A percentile compares a stretch with the other conserved stretches of the same genome.
Conservation (phyloP, 1,284 basidiomycete genomes). For the Leccinum fuscescens region DNA sequence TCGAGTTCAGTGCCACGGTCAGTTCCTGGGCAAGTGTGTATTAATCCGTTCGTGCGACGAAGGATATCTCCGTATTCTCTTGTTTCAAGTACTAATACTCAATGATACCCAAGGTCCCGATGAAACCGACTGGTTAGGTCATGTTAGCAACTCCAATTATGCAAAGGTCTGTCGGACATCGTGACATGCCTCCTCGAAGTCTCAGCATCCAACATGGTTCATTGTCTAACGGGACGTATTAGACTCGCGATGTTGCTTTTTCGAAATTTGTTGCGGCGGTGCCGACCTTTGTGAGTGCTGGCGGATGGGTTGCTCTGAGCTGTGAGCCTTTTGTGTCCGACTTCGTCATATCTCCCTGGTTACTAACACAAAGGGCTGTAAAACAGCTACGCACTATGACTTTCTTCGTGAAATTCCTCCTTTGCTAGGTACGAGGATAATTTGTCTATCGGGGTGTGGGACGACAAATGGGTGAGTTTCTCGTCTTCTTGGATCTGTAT, state of each 20-base stretch:
- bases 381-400: slow-evolving; percentile 64
- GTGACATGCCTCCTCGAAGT: background rate
- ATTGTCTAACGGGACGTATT: background rate
- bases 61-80: background rate
- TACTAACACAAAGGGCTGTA: background rate
- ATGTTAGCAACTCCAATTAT: slow-evolving; percentile 74
- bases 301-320: slow-evolving; percentile 68
- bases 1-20: slow-evolving; percentile 42
- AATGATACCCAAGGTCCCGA: slow-evolving; percentile 47
- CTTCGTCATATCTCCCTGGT: background rate
- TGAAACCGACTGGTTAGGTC: slow-evolving; percentile 66
- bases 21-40: slow-evolving; percentile 57
- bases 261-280: slow-evolving; percentile 47
- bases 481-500: background rate
- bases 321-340: slow-evolving; percentile 36
- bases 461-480: slow-evolving; percentile 75
- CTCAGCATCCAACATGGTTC: background rate
- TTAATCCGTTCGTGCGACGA: background rate
- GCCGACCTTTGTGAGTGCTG: slow-evolving; percentile 60
- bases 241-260: slow-evolving; percentile 44
- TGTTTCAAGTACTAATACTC: background rate
- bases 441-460: slow-evolving; percentile 67
- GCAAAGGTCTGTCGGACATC: slow-evolving; percentile 47
- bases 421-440: slow-evolving; percentile 67
- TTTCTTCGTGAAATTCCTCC: slow-evolving; percentile 78